Percentiles rank a stretch among this genome's conserved stretches.
These are phyloP conservation scores for Ogataea wickerhamii DNA, from an alignment of 805 yeast species.

Conservation along the genomic window DNA sequence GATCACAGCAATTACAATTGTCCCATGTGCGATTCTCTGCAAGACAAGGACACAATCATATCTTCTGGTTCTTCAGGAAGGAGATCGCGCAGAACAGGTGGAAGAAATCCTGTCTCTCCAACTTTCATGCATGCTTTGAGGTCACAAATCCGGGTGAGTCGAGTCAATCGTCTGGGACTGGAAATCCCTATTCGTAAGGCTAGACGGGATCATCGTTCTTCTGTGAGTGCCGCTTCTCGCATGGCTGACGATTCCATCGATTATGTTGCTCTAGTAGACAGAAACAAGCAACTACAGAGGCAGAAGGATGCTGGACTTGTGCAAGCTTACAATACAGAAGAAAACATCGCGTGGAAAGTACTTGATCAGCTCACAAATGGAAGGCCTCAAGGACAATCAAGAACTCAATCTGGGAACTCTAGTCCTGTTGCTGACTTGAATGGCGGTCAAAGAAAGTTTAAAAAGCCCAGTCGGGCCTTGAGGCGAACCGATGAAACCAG, in stretches of 20 bases:
- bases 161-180: conserved; percentile 20
- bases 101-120: conserved; percentile 5
- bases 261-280: conserved; percentile 24
- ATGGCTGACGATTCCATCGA: conserved; percentile 18
- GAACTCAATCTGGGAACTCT: background rate
- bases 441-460: conserved; percentile 15
- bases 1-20: conserved; percentile 28
- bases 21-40: conserved; percentile 35
- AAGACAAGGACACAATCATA: conserved; percentile 23
- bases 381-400: conserved; percentile 1
- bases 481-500: background rate
- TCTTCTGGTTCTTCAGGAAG: conserved; percentile 8
- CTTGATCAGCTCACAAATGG: conserved; percentile 23
- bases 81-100: conserved; percentile 6
- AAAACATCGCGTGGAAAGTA: conserved; percentile 29
- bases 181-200: conserved; percentile 14
- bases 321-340: conserved; percentile 11
- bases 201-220: background rate
- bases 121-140: conserved; percentile 22
- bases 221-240: conserved; percentile 1
- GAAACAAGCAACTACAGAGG: conserved; percentile 11
- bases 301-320: conserved; percentile 9
- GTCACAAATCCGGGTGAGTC: conserved; percentile 22
- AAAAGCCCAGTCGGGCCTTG: conserved; percentile 13
- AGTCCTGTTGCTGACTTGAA: background rate